Evolutionary conservation across 345 rosid species (phyloP), one percentile per base, ranked within the genome.

Genomic region (Brassica napus): DNA sequence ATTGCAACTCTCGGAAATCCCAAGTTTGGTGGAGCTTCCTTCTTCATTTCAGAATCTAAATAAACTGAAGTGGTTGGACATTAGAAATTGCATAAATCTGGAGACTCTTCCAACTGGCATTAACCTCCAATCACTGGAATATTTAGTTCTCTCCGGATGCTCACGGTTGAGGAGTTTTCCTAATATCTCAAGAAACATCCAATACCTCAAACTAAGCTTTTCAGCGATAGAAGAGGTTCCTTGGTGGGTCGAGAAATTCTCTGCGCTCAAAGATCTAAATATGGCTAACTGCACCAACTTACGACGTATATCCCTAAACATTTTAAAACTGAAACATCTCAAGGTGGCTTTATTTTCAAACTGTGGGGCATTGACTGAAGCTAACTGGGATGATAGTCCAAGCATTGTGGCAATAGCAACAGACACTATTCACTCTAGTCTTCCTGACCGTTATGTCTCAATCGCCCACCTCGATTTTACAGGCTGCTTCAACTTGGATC

Each of bases 11-110:
- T 63, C 62, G 0, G 24, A 64, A 0, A 83, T 84, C 68, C 57
- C 32, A 60, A 60, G 16, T 61, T 12, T 61, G 65, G 65, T 61
- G 35, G 65, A 61, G 65, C 65, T 61, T 61, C 65, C 65, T 12
- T 28, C 9, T 5, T 60, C 65, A 12, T 5, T 61, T 26, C 65
- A 61, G 18, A 26, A 61, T 28, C 35, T 61, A 4, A 11, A 61
- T 61, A 61, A 61, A 4, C 35, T 61, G n/a, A 28, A 1, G n/a
- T 1, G 0, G 0, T 26, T 61, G 18, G n/a, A 2, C 15, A 59
- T 59, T 9, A 3, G 6, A 23, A 2, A 23, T 1, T 61, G 65
- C 35, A 28, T 0, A 26, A 26, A 61, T 61, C 16, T 61, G 16
- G 65, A 61, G 35, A 61, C 35, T 28, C 65, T 61, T 28, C 65